Evolutionary conservation across 1,139 yeast genomes (phyloP).

Genomic region (Suhomyces anneliseae): DNA sequence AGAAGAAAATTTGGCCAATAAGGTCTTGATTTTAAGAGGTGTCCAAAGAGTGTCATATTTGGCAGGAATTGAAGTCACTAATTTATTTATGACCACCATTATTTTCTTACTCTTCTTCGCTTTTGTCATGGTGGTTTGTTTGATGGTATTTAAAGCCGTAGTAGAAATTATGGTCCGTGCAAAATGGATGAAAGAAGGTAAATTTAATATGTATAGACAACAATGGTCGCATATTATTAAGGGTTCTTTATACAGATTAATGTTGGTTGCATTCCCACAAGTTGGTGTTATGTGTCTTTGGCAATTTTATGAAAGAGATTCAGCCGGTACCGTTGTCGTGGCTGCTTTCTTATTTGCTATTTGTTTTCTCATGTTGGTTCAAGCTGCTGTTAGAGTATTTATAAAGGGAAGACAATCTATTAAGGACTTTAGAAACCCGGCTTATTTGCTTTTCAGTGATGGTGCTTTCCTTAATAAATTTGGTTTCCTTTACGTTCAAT

Average conservation of each 20-base stretch:
- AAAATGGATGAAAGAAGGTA: slow-evolving; percentile 59
- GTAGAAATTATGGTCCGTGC: slow-evolving; percentile 69
- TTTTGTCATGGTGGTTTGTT: slow-evolving; percentile 63
- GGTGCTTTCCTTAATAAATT: slow-evolving; percentile 76
- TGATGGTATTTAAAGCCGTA: slow-evolving; percentile 70
- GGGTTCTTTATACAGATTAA: slow-evolving; percentile 83
- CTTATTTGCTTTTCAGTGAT: slow-evolving; percentile 87
- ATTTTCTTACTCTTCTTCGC: slow-evolving; percentile 80
- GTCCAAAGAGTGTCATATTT: slow-evolving; percentile 86
- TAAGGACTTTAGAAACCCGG: slow-evolving; percentile 81
- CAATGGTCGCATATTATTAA: slow-evolving; percentile 81
- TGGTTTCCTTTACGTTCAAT: slow-evolving; percentile 92
- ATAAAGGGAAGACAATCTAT: slow-evolving; percentile 71
- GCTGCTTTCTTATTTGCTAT: slow-evolving; percentile 69
- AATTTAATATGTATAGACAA: slow-evolving; percentile 73
- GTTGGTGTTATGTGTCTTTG: slow-evolving; percentile 78
- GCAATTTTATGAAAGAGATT: slow-evolving; percentile 83
- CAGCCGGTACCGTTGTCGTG: slow-evolving; percentile 77
- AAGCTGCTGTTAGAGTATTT: slow-evolving; percentile 74
- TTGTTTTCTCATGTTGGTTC: slow-evolving; percentile 58
- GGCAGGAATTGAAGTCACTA: slow-evolving; percentile 83
- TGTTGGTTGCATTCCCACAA: slow-evolving; percentile 84
- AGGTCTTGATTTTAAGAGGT: slow-evolving; percentile 82
- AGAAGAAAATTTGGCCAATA: slow-evolving; percentile 51
- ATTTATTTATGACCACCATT: slow-evolving; percentile 82